Evolutionary conservation across 2,329 filamentous ascomycete genomes (phyloP).

Genomic region (Monosporascus sp.): DNA sequence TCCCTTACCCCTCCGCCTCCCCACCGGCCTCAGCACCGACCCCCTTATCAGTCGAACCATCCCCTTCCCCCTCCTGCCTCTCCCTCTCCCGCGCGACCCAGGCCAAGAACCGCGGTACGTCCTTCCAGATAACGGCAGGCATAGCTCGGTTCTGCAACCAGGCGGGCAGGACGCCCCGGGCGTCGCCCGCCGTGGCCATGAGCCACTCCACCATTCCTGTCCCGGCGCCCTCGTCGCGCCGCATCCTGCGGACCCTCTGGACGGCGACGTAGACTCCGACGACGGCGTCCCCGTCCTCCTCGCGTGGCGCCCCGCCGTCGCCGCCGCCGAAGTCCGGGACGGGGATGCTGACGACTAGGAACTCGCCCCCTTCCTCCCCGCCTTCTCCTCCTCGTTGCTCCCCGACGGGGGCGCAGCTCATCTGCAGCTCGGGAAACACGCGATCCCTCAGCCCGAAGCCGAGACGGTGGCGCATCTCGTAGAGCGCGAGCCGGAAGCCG

Average conservation of each 20-base stretch:
- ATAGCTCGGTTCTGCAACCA: conserved; percentile 61
- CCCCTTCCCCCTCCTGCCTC: conserved; percentile 8
- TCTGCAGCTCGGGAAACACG: conserved; percentile 61
- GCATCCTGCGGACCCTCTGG: conserved; percentile 50
- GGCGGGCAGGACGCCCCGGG: conserved; percentile 59
- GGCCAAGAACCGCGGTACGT: conserved; percentile 61
- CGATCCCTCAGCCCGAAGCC: conserved; percentile 55
- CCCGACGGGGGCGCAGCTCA: conserved; percentile 43
- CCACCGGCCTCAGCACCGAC: background rate
- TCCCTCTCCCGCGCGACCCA: conserved; percentile 50
- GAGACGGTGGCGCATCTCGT: conserved; percentile 63
- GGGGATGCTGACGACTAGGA: conserved; percentile 53
- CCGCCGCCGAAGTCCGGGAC: conserved; percentile 35
- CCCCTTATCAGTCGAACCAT: background rate
- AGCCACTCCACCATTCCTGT: conserved; percentile 58
- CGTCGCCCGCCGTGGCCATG: conserved; percentile 72
- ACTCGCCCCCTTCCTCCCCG: conserved; percentile 30
- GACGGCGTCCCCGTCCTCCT: conserved; percentile 37
- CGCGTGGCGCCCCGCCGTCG: conserved; percentile 12
- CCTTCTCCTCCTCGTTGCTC: conserved; percentile 14
- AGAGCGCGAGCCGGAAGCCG: conserved; percentile 44
- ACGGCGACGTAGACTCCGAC: conserved; percentile 59
- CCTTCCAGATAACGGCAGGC: conserved; percentile 60
- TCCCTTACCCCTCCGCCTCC: background rate
- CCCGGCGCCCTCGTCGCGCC: conserved; percentile 17